phyloP scores from a whole-genome alignment of 202 grass and related monocot genomes.

The Zizania palustris region DNA sequence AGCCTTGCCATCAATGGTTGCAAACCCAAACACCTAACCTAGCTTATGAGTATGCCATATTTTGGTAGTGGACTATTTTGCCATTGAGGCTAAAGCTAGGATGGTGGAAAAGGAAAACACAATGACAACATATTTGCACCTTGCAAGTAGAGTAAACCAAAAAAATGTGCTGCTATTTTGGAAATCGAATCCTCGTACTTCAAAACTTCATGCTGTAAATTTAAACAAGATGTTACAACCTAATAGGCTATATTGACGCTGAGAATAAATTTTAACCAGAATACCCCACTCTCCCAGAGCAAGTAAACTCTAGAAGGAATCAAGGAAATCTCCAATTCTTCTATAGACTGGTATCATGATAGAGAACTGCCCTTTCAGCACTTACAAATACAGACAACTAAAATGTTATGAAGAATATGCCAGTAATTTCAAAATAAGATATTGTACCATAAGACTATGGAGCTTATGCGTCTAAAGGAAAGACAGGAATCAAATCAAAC shows the following conservation, averaged over 20 bases:
- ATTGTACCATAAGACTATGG: not conserved
- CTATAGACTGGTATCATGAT: not conserved
- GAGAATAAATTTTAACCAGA: not conserved
- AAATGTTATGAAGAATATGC: not conserved
- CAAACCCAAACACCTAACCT: not conserved
- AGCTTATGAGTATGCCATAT: not conserved
- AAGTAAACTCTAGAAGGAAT: slow-evolving; percentile 16
- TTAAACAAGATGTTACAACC: not conserved
- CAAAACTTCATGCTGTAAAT: not conserved
- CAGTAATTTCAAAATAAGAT: not conserved
- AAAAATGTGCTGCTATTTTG: not conserved
- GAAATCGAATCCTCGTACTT: not conserved
- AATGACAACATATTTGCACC: slow-evolving; percentile 10
- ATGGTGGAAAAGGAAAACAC: slow-evolving; percentile 35
- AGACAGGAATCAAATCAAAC: slow-evolving; percentile 6
- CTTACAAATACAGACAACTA: not conserved
- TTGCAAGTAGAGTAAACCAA: slow-evolving; percentile 21
- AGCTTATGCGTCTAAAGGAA: not conserved
- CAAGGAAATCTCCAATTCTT: not conserved
- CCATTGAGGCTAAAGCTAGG: not conserved
- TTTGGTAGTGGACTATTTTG: not conserved
- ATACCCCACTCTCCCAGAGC: not conserved
- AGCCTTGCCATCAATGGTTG: not conserved
- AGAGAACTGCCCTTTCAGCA: slow-evolving; percentile 1
- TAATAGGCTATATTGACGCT: not conserved